Conservation (phyloP, 179 eudicot genomes). For the Corrigiola litoralis region DNA sequence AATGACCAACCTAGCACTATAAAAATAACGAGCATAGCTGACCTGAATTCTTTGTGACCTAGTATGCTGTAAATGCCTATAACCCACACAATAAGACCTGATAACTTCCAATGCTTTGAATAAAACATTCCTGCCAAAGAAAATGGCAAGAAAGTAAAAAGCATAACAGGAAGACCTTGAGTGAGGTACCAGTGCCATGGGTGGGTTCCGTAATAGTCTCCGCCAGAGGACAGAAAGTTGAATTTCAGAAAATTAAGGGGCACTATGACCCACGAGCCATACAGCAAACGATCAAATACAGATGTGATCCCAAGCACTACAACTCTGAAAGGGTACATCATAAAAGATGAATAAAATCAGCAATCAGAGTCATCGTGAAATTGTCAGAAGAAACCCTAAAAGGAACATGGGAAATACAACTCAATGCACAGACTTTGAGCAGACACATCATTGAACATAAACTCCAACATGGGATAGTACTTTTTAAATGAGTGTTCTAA, state of each 20-base stretch:
- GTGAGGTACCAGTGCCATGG: conserved; percentile 97
- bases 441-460: not conserved
- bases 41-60: conserved; percentile 99
- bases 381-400: not conserved
- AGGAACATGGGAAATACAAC: not conserved
- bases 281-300: conserved; percentile 68
- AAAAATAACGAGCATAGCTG: not conserved
- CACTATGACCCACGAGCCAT: conserved; percentile 89
- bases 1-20: not conserved
- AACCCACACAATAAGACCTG: conserved; percentile 83
- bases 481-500: too few species aligned
- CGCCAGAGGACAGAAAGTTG: conserved; percentile 95
- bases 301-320: conserved; percentile 55
- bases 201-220: conserved; percentile 99
- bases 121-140: conserved; percentile 54
- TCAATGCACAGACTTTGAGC: not conserved
- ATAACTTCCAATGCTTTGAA: conserved; percentile 78
- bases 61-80: conserved; percentile 81
- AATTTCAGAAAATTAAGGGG: conserved; percentile 90
- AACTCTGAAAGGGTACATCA: conserved; percentile 41
- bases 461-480: not conserved
- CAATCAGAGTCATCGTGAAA: not conserved
- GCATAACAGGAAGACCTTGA: conserved; percentile 88
- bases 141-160: conserved; percentile 86
- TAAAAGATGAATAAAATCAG: not conserved